phyloP scores from a whole-genome alignment of 345 rosid species.

The Jatropha curcas region DNA sequence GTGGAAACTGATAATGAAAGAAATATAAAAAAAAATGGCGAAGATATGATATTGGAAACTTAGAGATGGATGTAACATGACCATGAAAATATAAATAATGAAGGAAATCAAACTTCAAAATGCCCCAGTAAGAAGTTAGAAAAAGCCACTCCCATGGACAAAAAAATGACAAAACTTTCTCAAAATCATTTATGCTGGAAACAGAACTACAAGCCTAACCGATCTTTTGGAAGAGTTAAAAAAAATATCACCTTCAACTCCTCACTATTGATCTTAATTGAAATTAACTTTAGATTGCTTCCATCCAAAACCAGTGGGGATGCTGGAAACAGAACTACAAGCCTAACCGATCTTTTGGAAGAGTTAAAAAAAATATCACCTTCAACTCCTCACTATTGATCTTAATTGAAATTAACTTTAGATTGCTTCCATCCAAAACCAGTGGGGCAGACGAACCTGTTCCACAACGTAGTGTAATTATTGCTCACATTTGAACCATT shows the following conservation, averaged over 20 bases:
- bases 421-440: conserved; percentile 79
- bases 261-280: conserved; percentile 61
- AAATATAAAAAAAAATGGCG: background rate
- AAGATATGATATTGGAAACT: background rate
- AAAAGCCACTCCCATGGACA: background rate
- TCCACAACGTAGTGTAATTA: background rate
- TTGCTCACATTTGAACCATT: background rate
- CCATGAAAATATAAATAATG: background rate
- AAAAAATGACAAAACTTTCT: background rate
- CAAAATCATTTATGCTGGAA: background rate
- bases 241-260: conserved; percentile 61
- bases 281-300: conserved; percentile 67
- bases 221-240: background rate
- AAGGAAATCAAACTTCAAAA: background rate
- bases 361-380: conserved; percentile 39
- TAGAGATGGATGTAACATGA: background rate
- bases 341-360: background rate
- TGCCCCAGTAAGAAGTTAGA: background rate
- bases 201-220: background rate
- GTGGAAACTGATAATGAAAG: background rate
- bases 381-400: conserved; percentile 61
- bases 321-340: too few relatives aligned
- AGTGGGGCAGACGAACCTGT: conserved; percentile 72
- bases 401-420: conserved; percentile 78
- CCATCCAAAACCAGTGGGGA: conserved; percentile 87